Conservation (phyloP, 2,329 filamentous ascomycete genomes). For the Fusarium agapanthi region DNA sequence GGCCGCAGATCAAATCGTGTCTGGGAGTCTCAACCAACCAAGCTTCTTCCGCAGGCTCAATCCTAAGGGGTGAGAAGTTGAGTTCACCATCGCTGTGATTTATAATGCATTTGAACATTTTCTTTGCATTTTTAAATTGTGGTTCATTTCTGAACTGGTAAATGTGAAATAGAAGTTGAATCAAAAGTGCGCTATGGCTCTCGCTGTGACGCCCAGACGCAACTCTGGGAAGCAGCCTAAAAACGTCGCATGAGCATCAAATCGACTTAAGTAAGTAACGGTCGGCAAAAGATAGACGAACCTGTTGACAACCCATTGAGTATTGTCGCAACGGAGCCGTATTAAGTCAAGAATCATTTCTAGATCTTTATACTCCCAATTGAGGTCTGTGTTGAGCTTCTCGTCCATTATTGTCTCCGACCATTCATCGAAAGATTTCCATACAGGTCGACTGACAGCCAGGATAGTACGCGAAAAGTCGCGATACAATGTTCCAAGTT, state of each 20-base stretch:
- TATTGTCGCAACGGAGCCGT: not conserved
- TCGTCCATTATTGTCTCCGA: not conserved
- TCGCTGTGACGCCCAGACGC: not conserved
- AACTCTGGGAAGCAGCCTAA: conserved; percentile 4
- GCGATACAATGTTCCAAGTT: not conserved
- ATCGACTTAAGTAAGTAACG: not conserved
- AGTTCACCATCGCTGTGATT: not conserved
- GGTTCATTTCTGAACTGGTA: not conserved
- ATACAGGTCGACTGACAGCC: not conserved
- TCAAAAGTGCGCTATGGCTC: not conserved
- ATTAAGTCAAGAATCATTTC: not conserved
- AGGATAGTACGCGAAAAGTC: not conserved
- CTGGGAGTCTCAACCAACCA: not conserved
- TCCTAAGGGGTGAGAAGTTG: not conserved
- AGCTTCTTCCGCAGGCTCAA: not conserved
- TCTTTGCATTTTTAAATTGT: not conserved
- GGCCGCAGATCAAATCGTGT: not conserved
- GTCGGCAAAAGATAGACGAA: not conserved
- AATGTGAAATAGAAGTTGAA: not conserved
- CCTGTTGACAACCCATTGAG: not conserved
- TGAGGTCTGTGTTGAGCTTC: not conserved
- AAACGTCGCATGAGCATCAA: not conserved
- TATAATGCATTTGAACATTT: conserved; percentile 5
- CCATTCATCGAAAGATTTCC: not conserved
- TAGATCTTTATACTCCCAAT: not conserved